Conservation (phyloP, 106 monocot genomes). For the Acorus calamus region DNA sequence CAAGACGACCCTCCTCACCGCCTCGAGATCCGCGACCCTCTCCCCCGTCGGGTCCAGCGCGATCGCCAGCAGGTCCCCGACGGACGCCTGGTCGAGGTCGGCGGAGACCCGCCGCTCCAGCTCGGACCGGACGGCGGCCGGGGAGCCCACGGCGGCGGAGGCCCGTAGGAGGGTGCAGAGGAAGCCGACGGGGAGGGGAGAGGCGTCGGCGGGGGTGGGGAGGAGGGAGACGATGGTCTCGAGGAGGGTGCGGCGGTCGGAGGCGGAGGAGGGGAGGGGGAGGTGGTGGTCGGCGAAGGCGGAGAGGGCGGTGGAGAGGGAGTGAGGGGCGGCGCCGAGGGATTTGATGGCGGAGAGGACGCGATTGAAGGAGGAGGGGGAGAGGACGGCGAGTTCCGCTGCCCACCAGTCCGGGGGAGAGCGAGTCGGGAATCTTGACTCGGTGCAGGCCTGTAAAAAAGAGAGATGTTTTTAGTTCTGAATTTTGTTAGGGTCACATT, state of each 20-base stretch:
- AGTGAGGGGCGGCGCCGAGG: slow-evolving; percentile 26
- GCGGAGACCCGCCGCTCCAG: slow-evolving; percentile 39
- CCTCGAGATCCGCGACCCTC: slow-evolving; percentile 44
- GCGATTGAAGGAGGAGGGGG: slow-evolving; percentile 31
- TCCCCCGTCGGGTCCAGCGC: slow-evolving; percentile 48
- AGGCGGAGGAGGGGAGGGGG: not conserved
- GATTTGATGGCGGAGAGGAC: slow-evolving; percentile 37
- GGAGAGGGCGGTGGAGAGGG: slow-evolving; percentile 29
- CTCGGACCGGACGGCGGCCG: slow-evolving; percentile 22
- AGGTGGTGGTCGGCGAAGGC: slow-evolving; percentile 41
- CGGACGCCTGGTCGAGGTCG: slow-evolving; percentile 38
- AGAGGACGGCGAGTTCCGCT: slow-evolving; percentile 34
- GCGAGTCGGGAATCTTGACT: slow-evolving; percentile 41
- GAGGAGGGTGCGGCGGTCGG: slow-evolving; percentile 11
- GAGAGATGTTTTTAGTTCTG: not conserved
- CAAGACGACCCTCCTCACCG: slow-evolving; percentile 36
- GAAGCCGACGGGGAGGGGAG: slow-evolving; percentile 39
- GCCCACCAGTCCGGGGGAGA: slow-evolving; percentile 75
- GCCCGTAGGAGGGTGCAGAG: slow-evolving; percentile 67
- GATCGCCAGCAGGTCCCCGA: slow-evolving; percentile 45
- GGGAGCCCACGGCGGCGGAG: slow-evolving; percentile 30
- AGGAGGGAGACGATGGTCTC: slow-evolving; percentile 37
- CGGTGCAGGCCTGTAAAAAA: slow-evolving; percentile 35
- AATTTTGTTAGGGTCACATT: no score
- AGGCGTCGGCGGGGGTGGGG: slow-evolving; percentile 13